These are phyloP conservation scores for Catharanthus roseus DNA, from an alignment of 257 asterid species.

Conservation along the genomic window DNA sequence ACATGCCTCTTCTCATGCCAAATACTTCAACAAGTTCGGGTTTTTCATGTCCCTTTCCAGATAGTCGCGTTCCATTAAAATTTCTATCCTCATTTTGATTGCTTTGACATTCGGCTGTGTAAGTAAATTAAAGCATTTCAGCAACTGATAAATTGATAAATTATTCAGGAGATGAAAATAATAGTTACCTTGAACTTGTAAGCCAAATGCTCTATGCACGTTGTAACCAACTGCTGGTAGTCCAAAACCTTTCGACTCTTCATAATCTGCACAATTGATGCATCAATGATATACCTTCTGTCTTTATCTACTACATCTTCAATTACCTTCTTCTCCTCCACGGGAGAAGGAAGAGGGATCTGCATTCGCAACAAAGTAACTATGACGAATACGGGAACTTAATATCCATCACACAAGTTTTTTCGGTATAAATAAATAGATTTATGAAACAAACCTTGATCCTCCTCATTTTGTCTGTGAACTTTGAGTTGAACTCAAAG, in stretches of 20 bases:
- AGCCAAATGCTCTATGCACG: slow-evolving; percentile 88
- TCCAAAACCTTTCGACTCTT: slow-evolving; percentile 91
- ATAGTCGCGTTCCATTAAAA: slow-evolving; percentile 82
- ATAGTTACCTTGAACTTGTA: slow-evolving; percentile 97
- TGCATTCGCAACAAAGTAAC: slow-evolving; percentile 24
- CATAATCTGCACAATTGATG: slow-evolving; percentile 96
- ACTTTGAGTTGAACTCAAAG: slow-evolving; percentile 84
- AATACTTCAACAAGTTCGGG: slow-evolving; percentile 82
- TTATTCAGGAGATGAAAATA: neutral
- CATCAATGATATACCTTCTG: slow-evolving; percentile 92
- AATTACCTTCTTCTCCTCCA: slow-evolving; percentile 88
- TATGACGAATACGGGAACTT: neutral
- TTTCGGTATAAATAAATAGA: neutral
- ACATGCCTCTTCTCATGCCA: too few species aligned
- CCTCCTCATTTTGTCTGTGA: slow-evolving; percentile 92
- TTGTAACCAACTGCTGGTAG: slow-evolving; percentile 90
- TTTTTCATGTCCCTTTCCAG: slow-evolving; percentile 89
- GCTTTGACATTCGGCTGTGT: slow-evolving; percentile 91
- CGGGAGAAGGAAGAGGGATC: slow-evolving; percentile 98
- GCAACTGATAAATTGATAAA: neutral
- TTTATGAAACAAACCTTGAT: slow-evolving; percentile 58
- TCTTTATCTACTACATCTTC: slow-evolving; percentile 99
- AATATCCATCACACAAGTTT: neutral
- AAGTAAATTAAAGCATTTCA: neutral
- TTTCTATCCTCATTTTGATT: slow-evolving; percentile 95